These are phyloP conservation scores for Eucalyptus erythrocorys DNA, from an alignment of 345 rosid genomes.

Conservation along the genomic window DNA sequence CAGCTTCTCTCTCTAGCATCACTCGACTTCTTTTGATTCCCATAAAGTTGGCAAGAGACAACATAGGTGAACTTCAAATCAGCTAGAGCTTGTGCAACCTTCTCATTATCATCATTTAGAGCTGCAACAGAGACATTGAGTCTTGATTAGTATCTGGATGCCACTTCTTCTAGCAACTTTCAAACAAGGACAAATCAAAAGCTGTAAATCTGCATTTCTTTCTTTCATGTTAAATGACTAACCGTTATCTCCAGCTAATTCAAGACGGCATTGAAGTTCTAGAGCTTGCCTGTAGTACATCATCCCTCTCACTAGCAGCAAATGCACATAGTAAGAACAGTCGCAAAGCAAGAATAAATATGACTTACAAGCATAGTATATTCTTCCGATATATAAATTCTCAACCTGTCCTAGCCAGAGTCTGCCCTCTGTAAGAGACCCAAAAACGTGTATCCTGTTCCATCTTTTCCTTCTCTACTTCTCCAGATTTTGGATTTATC, in stretches of 20 bases:
- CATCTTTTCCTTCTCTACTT: constrained; percentile 4
- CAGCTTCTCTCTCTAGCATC: constrained; percentile 45
- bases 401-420: constrained; percentile 90
- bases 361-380: neutral
- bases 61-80: constrained; percentile 92
- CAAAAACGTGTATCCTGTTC: constrained; percentile 50
- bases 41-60: constrained; percentile 94
- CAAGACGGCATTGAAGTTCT: constrained; percentile 72
- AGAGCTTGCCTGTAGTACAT: constrained; percentile 83
- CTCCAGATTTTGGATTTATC: neutral
- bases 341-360: neutral
- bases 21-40: constrained; percentile 64
- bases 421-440: constrained; percentile 95
- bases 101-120: constrained; percentile 6
- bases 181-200: neutral
- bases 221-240: constrained; percentile 1
- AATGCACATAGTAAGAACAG: neutral
- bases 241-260: constrained; percentile 53
- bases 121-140: constrained; percentile 23
- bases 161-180: neutral
- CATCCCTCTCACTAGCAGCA: constrained; percentile 81
- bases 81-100: constrained; percentile 54
- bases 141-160: neutral
- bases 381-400: neutral
- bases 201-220: neutral